phyloP scores from a whole-genome alignment of 2,329 filamentous ascomycete species.

The Raffaelea ambrosiae region DNA sequence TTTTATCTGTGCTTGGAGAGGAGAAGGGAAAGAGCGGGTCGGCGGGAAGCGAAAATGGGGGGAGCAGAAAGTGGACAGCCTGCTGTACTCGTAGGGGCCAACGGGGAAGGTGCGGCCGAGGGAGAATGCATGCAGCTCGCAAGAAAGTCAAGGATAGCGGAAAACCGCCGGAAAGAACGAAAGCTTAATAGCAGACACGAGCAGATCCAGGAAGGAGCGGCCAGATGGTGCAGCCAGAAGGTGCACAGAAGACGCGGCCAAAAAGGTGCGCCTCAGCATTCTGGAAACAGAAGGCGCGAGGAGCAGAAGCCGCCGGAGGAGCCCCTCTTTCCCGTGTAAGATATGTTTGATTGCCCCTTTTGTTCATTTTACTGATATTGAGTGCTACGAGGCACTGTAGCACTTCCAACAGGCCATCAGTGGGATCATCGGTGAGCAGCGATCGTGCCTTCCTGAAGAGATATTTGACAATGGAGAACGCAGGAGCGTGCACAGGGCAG shows the following conservation, averaged over 20 bases:
- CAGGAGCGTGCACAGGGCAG: too few species aligned
- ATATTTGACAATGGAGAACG: too few species aligned
- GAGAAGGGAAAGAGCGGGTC: conserved; percentile 6
- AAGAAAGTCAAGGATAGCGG: background rate
- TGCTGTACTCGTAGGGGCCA: too few species aligned
- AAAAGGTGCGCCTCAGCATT: too few species aligned
- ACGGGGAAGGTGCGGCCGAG: background rate
- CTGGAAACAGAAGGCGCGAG: background rate
- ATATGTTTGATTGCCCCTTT: conserved; percentile 5
- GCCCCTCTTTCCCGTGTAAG: conserved; percentile 1
- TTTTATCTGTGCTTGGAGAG: background rate
- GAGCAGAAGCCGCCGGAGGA: background rate
- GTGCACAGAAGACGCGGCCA: too few species aligned
- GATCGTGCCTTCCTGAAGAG: too few species aligned
- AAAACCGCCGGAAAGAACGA: too few species aligned
- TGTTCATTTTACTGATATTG: background rate
- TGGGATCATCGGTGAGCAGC: too few species aligned
- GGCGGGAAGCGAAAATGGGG: conserved; percentile 2
- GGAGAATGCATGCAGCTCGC: background rate
- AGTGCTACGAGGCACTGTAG: conserved; percentile 1
- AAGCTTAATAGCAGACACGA: too few species aligned
- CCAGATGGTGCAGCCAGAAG: too few species aligned
- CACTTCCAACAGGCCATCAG: background rate
- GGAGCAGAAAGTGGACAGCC: background rate
- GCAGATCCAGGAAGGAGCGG: too few species aligned